Base-by-base conservation (phyloP, 1,139 yeast species). In the Debaryomyces subglobosus region DNA sequence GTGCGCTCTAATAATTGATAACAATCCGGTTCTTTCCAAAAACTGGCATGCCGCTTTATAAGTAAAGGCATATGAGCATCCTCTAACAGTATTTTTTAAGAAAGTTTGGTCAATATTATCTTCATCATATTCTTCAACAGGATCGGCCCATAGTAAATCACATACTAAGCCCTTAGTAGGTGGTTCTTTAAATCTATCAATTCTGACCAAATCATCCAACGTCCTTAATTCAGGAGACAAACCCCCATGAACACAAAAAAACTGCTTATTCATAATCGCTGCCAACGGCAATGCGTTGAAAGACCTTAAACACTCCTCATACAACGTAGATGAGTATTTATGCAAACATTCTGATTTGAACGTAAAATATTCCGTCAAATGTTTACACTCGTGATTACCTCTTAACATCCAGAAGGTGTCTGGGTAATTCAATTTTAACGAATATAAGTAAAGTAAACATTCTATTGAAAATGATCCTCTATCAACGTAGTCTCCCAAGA, bases 241-340 rank as follows among this genome's bases (percentile, higher is more conserved):
- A n/a, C 98, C 98, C 47, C 98, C 99, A 65, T 92, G 99, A 45
- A 92, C 96, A 69, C 99, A 94, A 65, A 94, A 86, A 59, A 94
- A 92, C 67, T 94, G 98, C 55, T 86, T 85, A 71, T 92, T 92
- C 95, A 94, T 89, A 34, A 94, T 76, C 0, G 98, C 98, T 1
- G 96, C 97, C 57, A 94, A 76, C 1, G 99, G 98, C 53, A 94
- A 73, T 1, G 96, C 84, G 64, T 91, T 90, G 68, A 94, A 94
- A 6, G 96, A 87, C 33, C 75, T 74, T 64, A 94, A 79, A 56
- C 92, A 84, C 33, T 85, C 88, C 50, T 87, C 88, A 65, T 91
- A 94, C 21, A 94, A 77, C 1, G 68, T 69, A 36, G 71, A 58
- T 27, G 84, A 81, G 70, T 92, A 92, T 68, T 94, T 94, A 68